A percentile compares a stretch with the other conserved stretches of the same genome.
Conservation (phyloP, 2,329 filamentous ascomycete genomes). For the Cladosporium oxysporum region DNA sequence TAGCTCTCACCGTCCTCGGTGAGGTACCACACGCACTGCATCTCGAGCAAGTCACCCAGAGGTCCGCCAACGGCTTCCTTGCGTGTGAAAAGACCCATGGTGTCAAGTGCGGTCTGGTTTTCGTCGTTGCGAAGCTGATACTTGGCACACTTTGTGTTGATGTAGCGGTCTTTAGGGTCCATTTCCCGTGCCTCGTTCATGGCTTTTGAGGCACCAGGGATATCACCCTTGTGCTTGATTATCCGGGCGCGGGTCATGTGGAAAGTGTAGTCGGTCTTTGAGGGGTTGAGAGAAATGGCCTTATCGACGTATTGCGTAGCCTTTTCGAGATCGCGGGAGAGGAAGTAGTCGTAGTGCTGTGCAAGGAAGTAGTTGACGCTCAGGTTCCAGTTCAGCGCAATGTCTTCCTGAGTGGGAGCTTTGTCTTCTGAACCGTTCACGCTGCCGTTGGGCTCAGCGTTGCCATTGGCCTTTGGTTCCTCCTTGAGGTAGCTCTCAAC, state of each 20-base stretch:
- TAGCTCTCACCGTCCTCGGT: slow-evolving; percentile 94
- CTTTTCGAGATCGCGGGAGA: slow-evolving; percentile 80
- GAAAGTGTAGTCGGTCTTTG: slow-evolving; percentile 87
- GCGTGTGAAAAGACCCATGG: slow-evolving; percentile 90
- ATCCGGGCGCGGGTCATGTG: slow-evolving; percentile 95
- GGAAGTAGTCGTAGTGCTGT: slow-evolving; percentile 92
- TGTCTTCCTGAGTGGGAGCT: slow-evolving; percentile 49
- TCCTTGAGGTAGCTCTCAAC: slow-evolving; percentile 72
- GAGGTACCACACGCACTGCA: slow-evolving; percentile 98
- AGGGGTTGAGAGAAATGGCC: slow-evolving; percentile 75
- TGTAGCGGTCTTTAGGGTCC: slow-evolving; percentile 90
- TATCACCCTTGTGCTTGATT: slow-evolving; percentile 84
- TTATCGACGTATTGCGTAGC: slow-evolving; percentile 81
- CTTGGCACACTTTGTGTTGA: slow-evolving; percentile 97
- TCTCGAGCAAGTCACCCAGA: slow-evolving; percentile 87
- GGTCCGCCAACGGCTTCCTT: slow-evolving; percentile 87
- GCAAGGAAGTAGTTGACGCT: slow-evolving; percentile 90
- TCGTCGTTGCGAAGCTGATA: slow-evolving; percentile 93
- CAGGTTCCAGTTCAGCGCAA: slow-evolving; percentile 64
- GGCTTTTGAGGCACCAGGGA: slow-evolving; percentile 74
- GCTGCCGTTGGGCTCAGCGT: slow-evolving; percentile 34
- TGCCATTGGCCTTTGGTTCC: slow-evolving; percentile 32
- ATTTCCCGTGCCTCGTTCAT: slow-evolving; percentile 87
- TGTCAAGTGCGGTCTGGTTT: slow-evolving; percentile 80
- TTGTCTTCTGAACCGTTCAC: slow-evolving; percentile 48